Percentiles rank a stretch among this genome's conserved stretches.
Conservation (phyloP, 2,329 filamentous ascomycete species). For the Hymenoscyphus salicellus region DNA sequence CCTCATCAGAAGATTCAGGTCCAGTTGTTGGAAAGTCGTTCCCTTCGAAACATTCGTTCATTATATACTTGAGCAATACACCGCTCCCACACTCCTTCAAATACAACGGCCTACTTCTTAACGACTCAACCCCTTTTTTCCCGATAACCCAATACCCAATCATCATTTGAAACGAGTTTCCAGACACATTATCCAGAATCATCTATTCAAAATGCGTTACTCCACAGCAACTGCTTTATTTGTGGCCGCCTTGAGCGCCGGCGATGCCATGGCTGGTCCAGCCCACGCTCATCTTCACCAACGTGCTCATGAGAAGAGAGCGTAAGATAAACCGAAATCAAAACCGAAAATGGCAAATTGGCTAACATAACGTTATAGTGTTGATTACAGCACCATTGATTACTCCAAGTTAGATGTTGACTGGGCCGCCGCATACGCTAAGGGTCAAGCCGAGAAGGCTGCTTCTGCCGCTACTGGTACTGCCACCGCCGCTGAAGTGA, state of each 20-base stretch:
- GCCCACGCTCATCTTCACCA: conserved; percentile 32
- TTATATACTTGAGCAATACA: conserved; percentile 30
- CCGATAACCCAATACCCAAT: conserved; percentile 1
- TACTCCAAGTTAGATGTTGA: conserved; percentile 32
- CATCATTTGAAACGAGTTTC: conserved; percentile 9
- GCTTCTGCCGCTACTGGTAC: conserved; percentile 9
- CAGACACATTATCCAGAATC: conserved; percentile 11
- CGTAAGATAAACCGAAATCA: conserved; percentile 26
- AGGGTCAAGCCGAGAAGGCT: conserved; percentile 20
- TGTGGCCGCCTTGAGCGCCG: conserved; percentile 31
- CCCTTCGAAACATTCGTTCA: conserved; percentile 29
- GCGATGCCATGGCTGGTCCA: conserved; percentile 34
- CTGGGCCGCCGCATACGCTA: conserved; percentile 29
- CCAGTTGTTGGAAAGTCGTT: conserved; percentile 28
- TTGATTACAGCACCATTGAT: conserved; percentile 22
- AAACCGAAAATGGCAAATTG: neutral
- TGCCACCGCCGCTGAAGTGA: conserved; percentile 2
- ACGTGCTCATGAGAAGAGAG: conserved; percentile 32
- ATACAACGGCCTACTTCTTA: conserved; percentile 24
- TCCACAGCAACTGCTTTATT: conserved; percentile 30
- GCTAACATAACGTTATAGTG: neutral
- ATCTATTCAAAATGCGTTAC: conserved; percentile 32
- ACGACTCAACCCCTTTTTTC: conserved; percentile 16
- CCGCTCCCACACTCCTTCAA: conserved; percentile 34
- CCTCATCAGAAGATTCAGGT: conserved; percentile 24